A percentile compares a stretch with the other conserved stretches of the same genome.
Conservation (phyloP, 2,329 filamentous ascomycete genomes). For the Penicillium sp. region DNA sequence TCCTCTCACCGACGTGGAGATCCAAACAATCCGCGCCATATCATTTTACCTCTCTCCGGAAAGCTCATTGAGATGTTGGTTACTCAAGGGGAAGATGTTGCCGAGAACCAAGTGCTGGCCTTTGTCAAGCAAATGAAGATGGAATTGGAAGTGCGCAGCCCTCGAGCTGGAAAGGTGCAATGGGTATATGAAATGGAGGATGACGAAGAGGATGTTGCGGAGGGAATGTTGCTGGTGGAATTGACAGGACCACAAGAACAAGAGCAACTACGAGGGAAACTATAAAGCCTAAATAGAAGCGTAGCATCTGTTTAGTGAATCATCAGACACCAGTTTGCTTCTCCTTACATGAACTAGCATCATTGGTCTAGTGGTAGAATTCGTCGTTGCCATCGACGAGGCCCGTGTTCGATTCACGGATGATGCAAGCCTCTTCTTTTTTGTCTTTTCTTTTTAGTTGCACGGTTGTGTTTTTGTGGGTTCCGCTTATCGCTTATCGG, state of each 20-base stretch:
- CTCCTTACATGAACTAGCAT: constrained; percentile 29
- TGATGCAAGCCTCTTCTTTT: constrained; percentile 26
- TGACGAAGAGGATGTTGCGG: constrained; percentile 52
- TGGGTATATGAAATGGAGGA: constrained; percentile 58
- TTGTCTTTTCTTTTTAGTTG: constrained; percentile 3
- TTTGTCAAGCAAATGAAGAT: constrained; percentile 70
- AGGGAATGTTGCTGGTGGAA: constrained; percentile 55
- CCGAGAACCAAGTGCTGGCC: constrained; percentile 54
- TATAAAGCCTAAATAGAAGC: constrained; percentile 16
- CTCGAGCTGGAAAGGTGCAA: constrained; percentile 47
- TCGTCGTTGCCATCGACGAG: constrained; percentile 49
- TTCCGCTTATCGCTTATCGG: not conserved
- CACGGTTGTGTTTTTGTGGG: not conserved
- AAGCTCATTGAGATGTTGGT: constrained; percentile 62
- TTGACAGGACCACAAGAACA: constrained; percentile 36
- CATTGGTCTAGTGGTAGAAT: constrained; percentile 49
- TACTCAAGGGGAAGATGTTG: constrained; percentile 51
- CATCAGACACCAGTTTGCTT: constrained; percentile 5
- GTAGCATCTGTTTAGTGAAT: not conserved
- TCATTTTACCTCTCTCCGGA: constrained; percentile 59
- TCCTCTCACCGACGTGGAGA: constrained; percentile 53
- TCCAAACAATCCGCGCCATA: constrained; percentile 51
- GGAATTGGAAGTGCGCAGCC: constrained; percentile 63
- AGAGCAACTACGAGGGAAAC: constrained; percentile 32
- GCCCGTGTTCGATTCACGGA: constrained; percentile 50